Evolutionary conservation across 345 rosid species (phyloP), one percentile per base, ranked within the genome.

Genomic region (Populus euphratica): DNA sequence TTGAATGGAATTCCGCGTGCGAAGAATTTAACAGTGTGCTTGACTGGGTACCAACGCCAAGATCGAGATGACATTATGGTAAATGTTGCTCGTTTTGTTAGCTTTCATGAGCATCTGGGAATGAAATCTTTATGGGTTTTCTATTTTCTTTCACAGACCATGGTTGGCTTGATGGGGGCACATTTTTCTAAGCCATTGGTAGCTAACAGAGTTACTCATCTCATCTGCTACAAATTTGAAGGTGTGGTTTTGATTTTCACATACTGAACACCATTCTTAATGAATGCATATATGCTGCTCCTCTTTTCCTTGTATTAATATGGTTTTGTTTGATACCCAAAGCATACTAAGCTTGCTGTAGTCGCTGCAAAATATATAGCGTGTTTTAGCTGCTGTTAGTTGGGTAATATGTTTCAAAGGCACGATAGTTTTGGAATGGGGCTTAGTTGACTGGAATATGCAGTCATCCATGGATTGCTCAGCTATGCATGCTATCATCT

Each of bases 31-130:
- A 79, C 87, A 54, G 70, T 91, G 76, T 96, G 99, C 80, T 89
- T 96, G 86, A 96, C 99, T 54, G 97, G 98, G 18, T 96, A 93
- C 87, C 94, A 87, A 79, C 85, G 97, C 43, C 97, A 91, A 79
- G 99, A 93, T 78, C 86, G 98, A 78, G 98, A 96, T 0, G 97
- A 96, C 80, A 88, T 94, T 61, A 96, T 92, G 99, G 99, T 96
- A 77, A 25, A 61, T 39, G 62, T 14, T 67, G 52, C 44, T 74
- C 69, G 21, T 52, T 21, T 73, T 81, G 49, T 59, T 33, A 29
- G 79, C 8, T 5, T 72, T 18, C 74, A 44, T 35, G 18, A 35
- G 62, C 35, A 33, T 66, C 35, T 54, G 73, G 49, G 14, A 25
- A 72, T 52, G 47, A 20, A 52, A 69, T 18, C 61, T 44, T 69